Evolutionary conservation across 2,329 filamentous ascomycete genomes (phyloP).

Genomic region (Beauveria sp.): DNA sequence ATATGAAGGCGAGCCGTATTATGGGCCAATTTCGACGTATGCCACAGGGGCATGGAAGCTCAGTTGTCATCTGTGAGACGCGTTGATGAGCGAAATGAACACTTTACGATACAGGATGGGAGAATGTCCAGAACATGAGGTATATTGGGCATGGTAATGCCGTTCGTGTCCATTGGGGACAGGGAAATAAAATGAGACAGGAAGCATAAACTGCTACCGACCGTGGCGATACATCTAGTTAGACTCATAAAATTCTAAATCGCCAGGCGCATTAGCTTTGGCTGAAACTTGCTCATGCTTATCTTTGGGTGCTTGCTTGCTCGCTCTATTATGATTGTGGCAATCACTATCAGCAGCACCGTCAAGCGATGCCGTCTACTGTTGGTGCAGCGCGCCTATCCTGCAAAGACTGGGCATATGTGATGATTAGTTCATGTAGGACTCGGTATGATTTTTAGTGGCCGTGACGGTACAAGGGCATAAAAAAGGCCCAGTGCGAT

Average conservation of each 20-base stretch:
- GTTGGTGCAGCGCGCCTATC: too few species aligned
- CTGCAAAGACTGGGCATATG: too few species aligned
- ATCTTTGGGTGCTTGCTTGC: background rate
- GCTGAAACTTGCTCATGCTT: background rate
- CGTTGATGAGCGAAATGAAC: constrained; percentile 7
- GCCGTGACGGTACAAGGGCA: too few species aligned
- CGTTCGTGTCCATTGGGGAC: constrained; percentile 3
- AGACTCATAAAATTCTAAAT: constrained; percentile 7
- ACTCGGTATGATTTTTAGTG: too few species aligned
- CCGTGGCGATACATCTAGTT: constrained; percentile 8
- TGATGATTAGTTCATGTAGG: too few species aligned
- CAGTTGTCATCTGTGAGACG: background rate
- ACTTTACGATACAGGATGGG: constrained; percentile 13
- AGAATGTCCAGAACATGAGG: constrained; percentile 7
- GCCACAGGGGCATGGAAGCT: background rate
- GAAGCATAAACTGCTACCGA: constrained; percentile 9
- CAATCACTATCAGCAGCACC: too few species aligned
- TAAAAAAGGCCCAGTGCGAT: too few species aligned
- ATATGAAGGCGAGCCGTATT: constrained; percentile 12
- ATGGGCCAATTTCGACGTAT: constrained; percentile 1
- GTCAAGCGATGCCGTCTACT: too few species aligned
- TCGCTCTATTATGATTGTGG: too few species aligned
- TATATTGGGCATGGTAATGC: constrained; percentile 6
- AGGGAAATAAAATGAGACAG: constrained; percentile 6
- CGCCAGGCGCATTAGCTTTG: constrained; percentile 2